Evolutionary conservation across 1,139 yeast genomes (phyloP), one percentile per base, ranked within the genome.

Genomic region (Yamadazyma buinensis): DNA sequence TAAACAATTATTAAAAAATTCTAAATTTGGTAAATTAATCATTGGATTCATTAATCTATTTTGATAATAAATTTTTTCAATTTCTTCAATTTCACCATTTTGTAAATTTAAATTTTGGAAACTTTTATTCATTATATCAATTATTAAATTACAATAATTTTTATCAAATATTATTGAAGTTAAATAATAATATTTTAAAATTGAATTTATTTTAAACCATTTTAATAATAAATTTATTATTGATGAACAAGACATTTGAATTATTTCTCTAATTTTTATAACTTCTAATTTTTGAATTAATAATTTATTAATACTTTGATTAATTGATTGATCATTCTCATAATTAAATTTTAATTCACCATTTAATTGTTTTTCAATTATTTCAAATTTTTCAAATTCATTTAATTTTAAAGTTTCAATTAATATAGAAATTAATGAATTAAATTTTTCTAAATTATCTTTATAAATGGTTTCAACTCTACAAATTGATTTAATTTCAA

Each of bases 151-250:
- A 39, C 80, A 72, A 47, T 67, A 79, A 37, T 79, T 77, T 8
- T 82, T 75, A 54, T 94, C 98, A 55, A 84, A 84, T 25, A 92
- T 54, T 18, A 92, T 54, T 0, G 87, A 75, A 2, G 83, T 60
- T 11, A 92, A 61, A 50, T 82, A 85, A 54, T 88, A 95, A 52
- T 73, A 80, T 54, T 90, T 90, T 45, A 88, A 57, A 2, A 87
- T 64, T 55, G 92, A 95, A 34, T 79, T 82, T 10, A 72, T 58
- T 49, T 84, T 84, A 54, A 87, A 82, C 97, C 97, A 92, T 47
- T 72, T 72, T 23, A 82, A 55, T 20, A 92, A 53, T 14, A 75
- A 47, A 6, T 64, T 48, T 1, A 87, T 39, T 1, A 79, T 71
- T 2, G 76, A 73, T 1, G 83, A 66, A 3, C 83, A 69, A 2